Conservation (phyloP, 1,284 basidiomycete genomes). For the Papiliotrema fonsecae region DNA sequence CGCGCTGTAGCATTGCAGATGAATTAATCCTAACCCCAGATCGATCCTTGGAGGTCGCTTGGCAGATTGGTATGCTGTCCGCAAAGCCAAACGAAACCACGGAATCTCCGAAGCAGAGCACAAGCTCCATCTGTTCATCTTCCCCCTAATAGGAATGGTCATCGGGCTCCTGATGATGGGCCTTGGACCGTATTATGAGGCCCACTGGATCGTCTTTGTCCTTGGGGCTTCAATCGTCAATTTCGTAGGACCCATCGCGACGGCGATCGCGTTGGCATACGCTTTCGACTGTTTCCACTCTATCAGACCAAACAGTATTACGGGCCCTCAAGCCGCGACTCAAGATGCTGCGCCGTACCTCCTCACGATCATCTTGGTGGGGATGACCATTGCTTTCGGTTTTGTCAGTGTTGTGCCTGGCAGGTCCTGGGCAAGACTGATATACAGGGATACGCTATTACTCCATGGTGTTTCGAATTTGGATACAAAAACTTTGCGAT, state of each 20-base stretch:
- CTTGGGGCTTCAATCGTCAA: constrained; percentile 19
- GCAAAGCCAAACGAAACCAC: constrained; percentile 8
- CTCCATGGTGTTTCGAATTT: constrained; percentile 18
- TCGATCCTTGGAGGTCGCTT: constrained; percentile 10
- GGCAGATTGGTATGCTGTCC: constrained; percentile 10
- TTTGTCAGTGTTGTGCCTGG: constrained; percentile 5
- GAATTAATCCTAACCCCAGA: not conserved
- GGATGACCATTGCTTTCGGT: constrained; percentile 14
- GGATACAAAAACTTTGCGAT: constrained; percentile 17
- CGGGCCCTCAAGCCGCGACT: constrained; percentile 12
- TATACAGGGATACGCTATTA: constrained; percentile 16
- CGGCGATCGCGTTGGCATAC: constrained; percentile 15
- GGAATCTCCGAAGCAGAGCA: constrained; percentile 22
- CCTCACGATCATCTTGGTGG: constrained; percentile 15
- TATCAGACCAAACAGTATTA: constrained; percentile 2
- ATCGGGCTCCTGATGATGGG: constrained; percentile 23
- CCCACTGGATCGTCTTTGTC: constrained; percentile 27
- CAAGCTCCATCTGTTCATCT: constrained; percentile 14
- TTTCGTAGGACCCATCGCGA: constrained; percentile 17
- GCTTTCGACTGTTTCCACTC: constrained; percentile 15
- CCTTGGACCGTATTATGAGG: constrained; percentile 16
- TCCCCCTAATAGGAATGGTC: constrained; percentile 12
- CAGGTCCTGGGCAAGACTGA: not conserved
- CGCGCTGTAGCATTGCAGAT: not conserved
- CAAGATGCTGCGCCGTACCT: constrained; percentile 15